Evolutionary conservation across 208 protist species (phyloP).

Genomic region (Trypanosoma boissoni): DNA sequence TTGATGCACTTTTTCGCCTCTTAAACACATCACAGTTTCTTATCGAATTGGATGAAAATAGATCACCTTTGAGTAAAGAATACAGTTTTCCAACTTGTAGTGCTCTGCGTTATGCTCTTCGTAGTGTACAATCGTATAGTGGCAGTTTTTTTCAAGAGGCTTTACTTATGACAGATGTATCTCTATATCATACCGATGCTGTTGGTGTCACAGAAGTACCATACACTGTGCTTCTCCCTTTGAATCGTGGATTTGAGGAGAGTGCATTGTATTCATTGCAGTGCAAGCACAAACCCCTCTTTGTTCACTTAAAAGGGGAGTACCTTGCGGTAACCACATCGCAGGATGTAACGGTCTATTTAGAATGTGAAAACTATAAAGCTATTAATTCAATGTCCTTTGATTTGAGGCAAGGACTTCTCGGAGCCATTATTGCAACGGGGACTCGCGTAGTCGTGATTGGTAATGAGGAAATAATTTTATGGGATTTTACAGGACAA

Average conservation of each 20-base stretch:
- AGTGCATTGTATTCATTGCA: slow-evolving; percentile 32
- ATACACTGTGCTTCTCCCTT: slow-evolving; percentile 55
- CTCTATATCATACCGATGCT: slow-evolving; percentile 38
- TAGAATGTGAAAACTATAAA: slow-evolving; percentile 29
- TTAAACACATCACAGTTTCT: slow-evolving; percentile 52
- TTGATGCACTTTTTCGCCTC: slow-evolving; percentile 73
- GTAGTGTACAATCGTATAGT: slow-evolving; percentile 45
- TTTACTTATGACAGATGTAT: slow-evolving; percentile 44
- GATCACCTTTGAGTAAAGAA: slow-evolving; percentile 10
- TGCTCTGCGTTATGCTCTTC: slow-evolving; percentile 38
- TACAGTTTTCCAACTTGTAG: slow-evolving; percentile 26
- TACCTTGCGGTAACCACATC: slow-evolving; percentile 53
- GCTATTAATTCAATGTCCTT: slow-evolving; percentile 57
- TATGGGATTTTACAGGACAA: slow-evolving; percentile 76
- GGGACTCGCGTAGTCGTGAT: slow-evolving; percentile 70
- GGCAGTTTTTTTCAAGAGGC: slow-evolving; percentile 61
- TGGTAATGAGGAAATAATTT: slow-evolving; percentile 38
- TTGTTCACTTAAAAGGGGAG: slow-evolving; percentile 47
- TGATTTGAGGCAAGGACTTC: slow-evolving; percentile 47
- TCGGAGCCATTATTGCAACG: slow-evolving; percentile 53
- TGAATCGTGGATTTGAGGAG: slow-evolving; percentile 60
- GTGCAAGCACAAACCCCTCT: slow-evolving; percentile 21
- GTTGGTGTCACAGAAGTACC: slow-evolving; percentile 29
- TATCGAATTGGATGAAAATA: slow-evolving; percentile 35
- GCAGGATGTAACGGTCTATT: slow-evolving; percentile 54